These are phyloP conservation scores for Epichloe sylvatica DNA, from an alignment of 2,329 filamentous ascomycete species.

Conservation along the genomic window DNA sequence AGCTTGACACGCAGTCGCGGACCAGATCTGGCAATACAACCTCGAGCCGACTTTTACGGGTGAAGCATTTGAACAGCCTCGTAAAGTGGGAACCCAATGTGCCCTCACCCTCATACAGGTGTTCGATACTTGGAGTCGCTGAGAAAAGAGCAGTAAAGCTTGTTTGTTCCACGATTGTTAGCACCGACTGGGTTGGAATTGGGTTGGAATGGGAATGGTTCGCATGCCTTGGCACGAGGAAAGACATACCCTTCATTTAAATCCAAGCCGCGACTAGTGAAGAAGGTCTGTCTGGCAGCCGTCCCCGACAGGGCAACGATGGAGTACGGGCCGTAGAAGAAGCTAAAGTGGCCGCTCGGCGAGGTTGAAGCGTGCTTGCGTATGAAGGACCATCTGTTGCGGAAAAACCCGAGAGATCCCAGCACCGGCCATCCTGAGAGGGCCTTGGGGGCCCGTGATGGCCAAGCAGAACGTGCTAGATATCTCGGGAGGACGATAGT, in stretches of 20 bases:
- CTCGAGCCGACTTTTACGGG: conserved; percentile 24
- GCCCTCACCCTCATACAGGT: conserved; percentile 11
- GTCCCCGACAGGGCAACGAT: conserved; percentile 32
- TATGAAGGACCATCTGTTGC: conserved; percentile 30
- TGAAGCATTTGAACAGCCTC: conserved; percentile 18
- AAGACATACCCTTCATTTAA: conserved; percentile 26
- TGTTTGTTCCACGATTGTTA: neutral
- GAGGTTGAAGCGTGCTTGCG: conserved; percentile 17
- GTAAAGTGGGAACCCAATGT: conserved; percentile 11
- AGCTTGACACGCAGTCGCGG: conserved; percentile 20
- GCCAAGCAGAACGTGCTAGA: conserved; percentile 10
- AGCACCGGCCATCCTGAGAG: conserved; percentile 25
- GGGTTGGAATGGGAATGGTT: no score
- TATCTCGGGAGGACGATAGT: conserved; percentile 2
- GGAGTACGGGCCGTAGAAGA: conserved; percentile 30
- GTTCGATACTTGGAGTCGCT: conserved; percentile 13
- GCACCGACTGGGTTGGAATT: no score
- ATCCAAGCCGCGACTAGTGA: conserved; percentile 30
- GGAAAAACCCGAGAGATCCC: conserved; percentile 32
- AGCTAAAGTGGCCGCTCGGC: conserved; percentile 31
- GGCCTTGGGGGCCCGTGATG: conserved; percentile 13
- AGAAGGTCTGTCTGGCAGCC: conserved; percentile 27
- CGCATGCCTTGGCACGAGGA: neutral
- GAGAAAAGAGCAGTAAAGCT: conserved; percentile 20
- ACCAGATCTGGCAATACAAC: conserved; percentile 28